phyloP scores from a whole-genome alignment of 2,329 filamentous ascomycete species.

The Domatiomyces catenatus region DNA sequence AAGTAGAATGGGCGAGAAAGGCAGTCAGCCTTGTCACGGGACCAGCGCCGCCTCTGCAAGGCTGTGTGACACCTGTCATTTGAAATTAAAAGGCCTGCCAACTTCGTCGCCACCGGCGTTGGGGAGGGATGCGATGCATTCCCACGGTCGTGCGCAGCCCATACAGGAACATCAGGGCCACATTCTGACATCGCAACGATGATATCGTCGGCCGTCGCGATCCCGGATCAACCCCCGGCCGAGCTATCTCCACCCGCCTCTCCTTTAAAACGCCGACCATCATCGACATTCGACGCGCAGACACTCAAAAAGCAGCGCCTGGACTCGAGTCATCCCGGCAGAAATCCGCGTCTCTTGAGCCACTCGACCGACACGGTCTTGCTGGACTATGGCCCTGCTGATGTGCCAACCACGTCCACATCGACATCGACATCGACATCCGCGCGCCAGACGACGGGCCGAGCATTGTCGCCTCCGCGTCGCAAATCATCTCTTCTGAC shows the following conservation, averaged over 20 bases:
- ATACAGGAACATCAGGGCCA: background rate
- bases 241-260: conserved; percentile 3
- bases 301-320: conserved; percentile 11
- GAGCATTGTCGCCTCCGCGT: conserved; percentile 6
- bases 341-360: background rate
- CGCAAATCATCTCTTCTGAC: conserved; percentile 9
- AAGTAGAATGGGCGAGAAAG: no score
- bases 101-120: background rate
- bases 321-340: background rate
- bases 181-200: conserved; percentile 8
- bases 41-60: no score
- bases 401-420: conserved; percentile 34
- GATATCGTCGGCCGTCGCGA: conserved; percentile 23
- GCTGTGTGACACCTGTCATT: no score
- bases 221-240: conserved; percentile 16
- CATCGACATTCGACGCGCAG: conserved; percentile 7
- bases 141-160: no score
- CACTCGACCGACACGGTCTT: background rate
- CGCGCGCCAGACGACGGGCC: conserved; percentile 16
- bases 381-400: conserved; percentile 19
- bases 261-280: conserved; percentile 10
- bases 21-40: no score
- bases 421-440: conserved; percentile 9
- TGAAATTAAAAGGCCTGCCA: no score
- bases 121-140: background rate